These are phyloP conservation scores for Acer yangbiense DNA, from an alignment of 345 rosid species.

Conservation along the genomic window DNA sequence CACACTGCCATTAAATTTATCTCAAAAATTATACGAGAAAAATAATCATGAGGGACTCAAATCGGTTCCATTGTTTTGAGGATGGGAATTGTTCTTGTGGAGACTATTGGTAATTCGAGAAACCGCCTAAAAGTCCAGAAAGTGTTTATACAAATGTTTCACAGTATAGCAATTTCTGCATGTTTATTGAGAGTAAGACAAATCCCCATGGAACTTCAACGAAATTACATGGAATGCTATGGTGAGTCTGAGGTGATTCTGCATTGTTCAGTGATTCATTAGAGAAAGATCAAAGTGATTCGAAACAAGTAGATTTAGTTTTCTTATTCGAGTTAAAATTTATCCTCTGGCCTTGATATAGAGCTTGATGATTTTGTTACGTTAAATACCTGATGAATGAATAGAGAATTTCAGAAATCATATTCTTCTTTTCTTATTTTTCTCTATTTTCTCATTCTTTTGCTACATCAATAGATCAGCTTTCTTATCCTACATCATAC, in stretches of 20 bases:
- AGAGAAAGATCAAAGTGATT: not conserved
- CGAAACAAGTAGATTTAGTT: not conserved
- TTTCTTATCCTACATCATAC: not conserved
- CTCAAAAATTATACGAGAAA: conserved; percentile 70
- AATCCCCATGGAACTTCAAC: not conserved
- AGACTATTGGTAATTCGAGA: conserved; percentile 74
- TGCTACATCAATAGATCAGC: no score
- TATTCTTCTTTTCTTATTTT: no score
- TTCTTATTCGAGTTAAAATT: not conserved
- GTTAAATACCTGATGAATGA: not conserved
- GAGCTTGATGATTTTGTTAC: not conserved
- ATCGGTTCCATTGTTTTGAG: conserved; percentile 85
- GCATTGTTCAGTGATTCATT: not conserved
- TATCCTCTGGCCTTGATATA: not conserved
- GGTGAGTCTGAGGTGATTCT: not conserved
- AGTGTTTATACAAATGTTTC: not conserved
- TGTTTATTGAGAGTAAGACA: not conserved
- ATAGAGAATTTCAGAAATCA: not conserved
- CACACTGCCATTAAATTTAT: conserved; percentile 86
- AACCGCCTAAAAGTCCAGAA: not conserved
- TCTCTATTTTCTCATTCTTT: not conserved
- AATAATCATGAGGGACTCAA: conserved; percentile 75
- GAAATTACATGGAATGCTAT: not conserved
- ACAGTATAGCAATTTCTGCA: not conserved
- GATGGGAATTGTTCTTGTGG: conserved; percentile 78